Conservation (phyloP, 345 rosid genomes). For the Bretschneidera sinensis region DNA sequence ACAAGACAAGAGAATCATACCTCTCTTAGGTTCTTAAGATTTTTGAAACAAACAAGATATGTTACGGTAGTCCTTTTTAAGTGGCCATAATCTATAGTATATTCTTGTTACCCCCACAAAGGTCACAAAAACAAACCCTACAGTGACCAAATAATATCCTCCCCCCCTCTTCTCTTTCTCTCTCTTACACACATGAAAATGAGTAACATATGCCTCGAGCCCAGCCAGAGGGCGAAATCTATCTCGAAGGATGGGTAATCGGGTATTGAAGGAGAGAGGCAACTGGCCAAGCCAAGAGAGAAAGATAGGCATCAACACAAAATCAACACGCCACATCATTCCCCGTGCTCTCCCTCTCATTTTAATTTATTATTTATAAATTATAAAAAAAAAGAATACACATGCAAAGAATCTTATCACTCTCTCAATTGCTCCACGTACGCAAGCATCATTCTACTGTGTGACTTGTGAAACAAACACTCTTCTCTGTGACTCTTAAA, state of each 20-base stretch:
- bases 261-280: too few relatives aligned
- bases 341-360: background rate
- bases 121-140: background rate
- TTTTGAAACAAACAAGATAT: background rate
- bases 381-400: background rate
- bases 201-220: background rate
- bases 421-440: background rate
- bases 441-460: background rate
- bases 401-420: background rate
- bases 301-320: too few relatives aligned
- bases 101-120: background rate
- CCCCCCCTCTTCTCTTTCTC: too few relatives aligned
- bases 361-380: too few relatives aligned
- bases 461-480: too few relatives aligned
- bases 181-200: too few relatives aligned
- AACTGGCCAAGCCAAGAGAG: too few relatives aligned
- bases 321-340: background rate
- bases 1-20: background rate
- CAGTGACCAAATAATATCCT: background rate
- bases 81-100: too few relatives aligned
- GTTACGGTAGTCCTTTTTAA: background rate
- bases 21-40: background rate
- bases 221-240: background rate
- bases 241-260: background rate
- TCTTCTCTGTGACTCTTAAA: too few relatives aligned